Percentiles rank a stretch among this genome's conserved stretches.
These are phyloP conservation scores for Pseudoscleropodium purum DNA, from an alignment of 225 moss, liverwort and hornwort species.

Conservation along the genomic window DNA sequence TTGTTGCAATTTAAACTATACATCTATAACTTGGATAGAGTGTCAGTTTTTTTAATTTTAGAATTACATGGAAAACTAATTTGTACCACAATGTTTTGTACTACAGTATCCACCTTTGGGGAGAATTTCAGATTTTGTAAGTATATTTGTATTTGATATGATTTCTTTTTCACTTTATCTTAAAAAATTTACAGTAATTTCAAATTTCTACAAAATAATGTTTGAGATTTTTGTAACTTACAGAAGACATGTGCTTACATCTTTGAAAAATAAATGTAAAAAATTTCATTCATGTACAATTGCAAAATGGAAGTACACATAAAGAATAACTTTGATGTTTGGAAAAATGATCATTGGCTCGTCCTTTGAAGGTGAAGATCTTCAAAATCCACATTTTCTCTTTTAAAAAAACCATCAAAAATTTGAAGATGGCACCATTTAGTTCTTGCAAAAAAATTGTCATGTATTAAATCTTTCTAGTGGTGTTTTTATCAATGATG, in stretches of 20 bases:
- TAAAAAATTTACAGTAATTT: not conserved
- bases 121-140: not conserved
- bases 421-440: not conserved
- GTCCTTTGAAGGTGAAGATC: fast-evolving
- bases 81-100: not conserved
- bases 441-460: not conserved
- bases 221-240: not conserved
- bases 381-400: not conserved
- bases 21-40: not conserved
- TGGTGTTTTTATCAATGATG: too few relatives aligned
- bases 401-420: too few relatives aligned
- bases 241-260: not conserved
- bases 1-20: not conserved
- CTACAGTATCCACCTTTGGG: too few relatives aligned
- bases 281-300: too few relatives aligned
- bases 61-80: not conserved
- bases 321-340: not conserved
- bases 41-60: fast-evolving
- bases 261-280: not conserved
- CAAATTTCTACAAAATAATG: not conserved
- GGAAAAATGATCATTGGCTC: not conserved
- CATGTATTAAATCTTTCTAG: not conserved
- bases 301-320: not conserved
- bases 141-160: not conserved
- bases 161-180: too few relatives aligned